Conservation (phyloP, 345 rosid species). For the Acer yangbiense region DNA sequence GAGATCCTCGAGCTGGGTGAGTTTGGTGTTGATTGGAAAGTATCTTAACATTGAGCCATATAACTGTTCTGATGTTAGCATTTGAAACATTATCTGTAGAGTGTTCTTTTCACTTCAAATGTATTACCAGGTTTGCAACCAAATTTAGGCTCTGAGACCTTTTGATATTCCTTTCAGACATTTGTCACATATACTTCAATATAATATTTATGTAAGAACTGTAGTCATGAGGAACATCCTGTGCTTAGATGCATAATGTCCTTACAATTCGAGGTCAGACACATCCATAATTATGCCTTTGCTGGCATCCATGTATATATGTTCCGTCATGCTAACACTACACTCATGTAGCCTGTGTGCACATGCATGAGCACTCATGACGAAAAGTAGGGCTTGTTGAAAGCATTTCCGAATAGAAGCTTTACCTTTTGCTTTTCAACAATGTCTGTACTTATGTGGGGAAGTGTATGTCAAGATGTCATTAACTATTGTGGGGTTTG, state of each 20-base stretch:
- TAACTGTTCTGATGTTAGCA: not conserved
- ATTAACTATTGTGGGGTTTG: not conserved
- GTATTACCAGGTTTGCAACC: not conserved
- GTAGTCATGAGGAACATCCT: too few relatives aligned
- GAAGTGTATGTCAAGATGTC: not conserved
- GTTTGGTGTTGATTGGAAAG: constrained; percentile 16
- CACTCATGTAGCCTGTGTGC: not conserved
- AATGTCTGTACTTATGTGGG: not conserved
- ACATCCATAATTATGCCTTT: not conserved
- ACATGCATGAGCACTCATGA: not conserved
- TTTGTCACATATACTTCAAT: too few relatives aligned
- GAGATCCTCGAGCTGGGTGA: constrained; percentile 99
- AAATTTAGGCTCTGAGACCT: too few relatives aligned
- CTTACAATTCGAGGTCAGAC: not conserved
- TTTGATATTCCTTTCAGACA: too few relatives aligned
- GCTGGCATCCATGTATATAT: not conserved
- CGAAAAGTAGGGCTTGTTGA: not conserved
- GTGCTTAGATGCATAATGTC: too few relatives aligned
- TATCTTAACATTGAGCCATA: not conserved
- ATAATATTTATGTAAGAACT: too few relatives aligned
- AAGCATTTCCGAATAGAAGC: not conserved
- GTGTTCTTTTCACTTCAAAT: not conserved
- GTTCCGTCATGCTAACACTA: not conserved
- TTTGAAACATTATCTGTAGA: not conserved
- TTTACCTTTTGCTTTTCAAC: not conserved